Percentiles rank a stretch among this genome's conserved stretches.
Conservation (phyloP, 106 monocot species). For the Dioscorea dumetorum region DNA sequence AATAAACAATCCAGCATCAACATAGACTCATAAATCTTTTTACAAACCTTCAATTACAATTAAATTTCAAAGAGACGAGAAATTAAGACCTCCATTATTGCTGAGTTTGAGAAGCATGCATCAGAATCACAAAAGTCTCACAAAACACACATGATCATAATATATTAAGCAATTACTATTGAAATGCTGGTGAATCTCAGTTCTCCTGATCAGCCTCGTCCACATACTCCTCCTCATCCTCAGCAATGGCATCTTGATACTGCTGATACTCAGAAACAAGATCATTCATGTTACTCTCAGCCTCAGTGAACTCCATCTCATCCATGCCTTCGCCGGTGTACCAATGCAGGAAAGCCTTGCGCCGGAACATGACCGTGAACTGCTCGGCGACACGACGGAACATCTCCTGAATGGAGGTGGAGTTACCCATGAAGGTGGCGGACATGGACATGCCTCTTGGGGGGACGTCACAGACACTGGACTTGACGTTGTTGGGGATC, state of each 20-base stretch:
- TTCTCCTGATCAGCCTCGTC: background rate
- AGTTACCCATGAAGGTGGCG: slow-evolving; percentile 33
- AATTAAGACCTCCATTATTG: background rate
- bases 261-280: slow-evolving; percentile 54
- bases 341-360: slow-evolving; percentile 57
- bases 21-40: too few relatives aligned
- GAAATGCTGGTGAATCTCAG: background rate
- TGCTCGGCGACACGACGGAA: slow-evolving; percentile 51
- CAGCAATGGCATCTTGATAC: slow-evolving; percentile 31
- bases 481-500: slow-evolving; percentile 85
- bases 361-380: slow-evolving; percentile 50
- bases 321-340: slow-evolving; percentile 63
- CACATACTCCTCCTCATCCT: slow-evolving; percentile 6
- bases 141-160: too few relatives aligned
- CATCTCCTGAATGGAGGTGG: slow-evolving; percentile 62
- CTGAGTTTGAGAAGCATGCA: too few relatives aligned
- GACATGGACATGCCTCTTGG: slow-evolving; percentile 28
- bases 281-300: slow-evolving; percentile 60
- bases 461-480: slow-evolving; percentile 65
- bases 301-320: slow-evolving; percentile 65
- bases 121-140: too few relatives aligned
- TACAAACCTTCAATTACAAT: too few relatives aligned
- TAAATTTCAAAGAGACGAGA: background rate
- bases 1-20: too few relatives aligned
- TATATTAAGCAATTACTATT: too few relatives aligned